Evolutionary conservation across 352 stramenopile species (phyloP), one percentile per base, ranked within the genome.

Genomic region (Pythium sp.): DNA sequence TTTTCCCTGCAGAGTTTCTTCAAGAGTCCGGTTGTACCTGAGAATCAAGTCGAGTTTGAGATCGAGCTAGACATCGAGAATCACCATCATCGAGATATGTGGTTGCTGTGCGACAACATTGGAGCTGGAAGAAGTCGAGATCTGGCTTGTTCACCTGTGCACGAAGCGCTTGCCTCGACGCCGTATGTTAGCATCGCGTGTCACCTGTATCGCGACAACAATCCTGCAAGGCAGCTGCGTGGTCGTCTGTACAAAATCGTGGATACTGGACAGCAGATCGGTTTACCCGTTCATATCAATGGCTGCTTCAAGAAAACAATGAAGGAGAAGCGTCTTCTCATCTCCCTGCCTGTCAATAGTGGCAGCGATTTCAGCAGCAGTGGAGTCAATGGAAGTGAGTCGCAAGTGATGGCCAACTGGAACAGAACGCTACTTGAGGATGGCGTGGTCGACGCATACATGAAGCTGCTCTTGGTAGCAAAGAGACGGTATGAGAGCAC

Each of bases 1-100:
- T 92, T 90, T 38, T 87, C 71, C 1, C 71, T 93, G 8, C 84
- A 91, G 30, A 91, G 81, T 63, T 91, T 93, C 67, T 93, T 93
- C 67, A 91, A 90, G 58, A 82, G 70, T 22, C 70, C 74, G 8
- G 70, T 87, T 9, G 80, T 72, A 0, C 85, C 82, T 30, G 82
- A 91, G 65, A 90, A 81, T 49, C 77, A 88, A 73, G 64, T 93
- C 49, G 78, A 91, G 68, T 92, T 91, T 53, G 66, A 64, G 0
- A 71, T 94, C n/a, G 76, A 78, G 30, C 49, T 92, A 15, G 84
- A 91, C 32, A 61, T 90, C 12, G 81, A 92, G 61, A 91, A 92
- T 62, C 60, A 54, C 12, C 68, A 73, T 18, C 61, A 79, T 70
- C 72, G 55, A 18, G 81, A 92, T 32, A 85, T 67, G 22, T 94